Evolutionary conservation across 2,329 filamentous ascomycete species (phyloP).

Genomic region (Xylariaceae sp.): DNA sequence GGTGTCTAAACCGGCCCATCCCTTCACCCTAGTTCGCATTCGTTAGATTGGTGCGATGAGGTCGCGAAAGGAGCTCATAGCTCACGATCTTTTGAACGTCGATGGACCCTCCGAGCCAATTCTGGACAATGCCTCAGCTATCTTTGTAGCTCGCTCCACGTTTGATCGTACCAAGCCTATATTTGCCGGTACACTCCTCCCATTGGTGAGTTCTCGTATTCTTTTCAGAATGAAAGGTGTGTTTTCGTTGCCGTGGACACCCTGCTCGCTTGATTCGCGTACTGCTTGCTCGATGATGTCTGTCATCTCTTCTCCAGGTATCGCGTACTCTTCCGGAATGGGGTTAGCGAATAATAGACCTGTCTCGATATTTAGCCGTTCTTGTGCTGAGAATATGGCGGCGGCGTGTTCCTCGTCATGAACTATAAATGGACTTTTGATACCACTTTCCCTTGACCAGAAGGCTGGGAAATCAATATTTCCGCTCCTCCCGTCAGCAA

Average conservation of each 20-base stretch:
- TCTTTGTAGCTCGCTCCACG: conserved; percentile 50
- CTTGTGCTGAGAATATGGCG: conserved; percentile 79
- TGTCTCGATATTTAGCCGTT: conserved; percentile 65
- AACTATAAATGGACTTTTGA: conserved; percentile 72
- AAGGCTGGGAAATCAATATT: conserved; percentile 86
- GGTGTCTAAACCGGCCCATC: conserved; percentile 10
- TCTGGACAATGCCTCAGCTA: conserved; percentile 51
- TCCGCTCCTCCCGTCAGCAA: conserved; percentile 72
- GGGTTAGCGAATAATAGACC: conserved; percentile 89
- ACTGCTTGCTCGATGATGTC: conserved; percentile 65
- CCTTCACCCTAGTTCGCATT: conserved; percentile 23
- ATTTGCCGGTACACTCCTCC: conserved; percentile 70
- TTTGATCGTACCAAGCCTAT: conserved; percentile 55
- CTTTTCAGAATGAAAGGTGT: conserved; percentile 78
- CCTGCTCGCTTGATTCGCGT: conserved; percentile 58
- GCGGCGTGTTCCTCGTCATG: conserved; percentile 77
- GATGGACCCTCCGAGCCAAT: conserved; percentile 35
- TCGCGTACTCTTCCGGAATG: conserved; percentile 65
- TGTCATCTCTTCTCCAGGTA: conserved; percentile 69
- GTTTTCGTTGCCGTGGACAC: conserved; percentile 68
- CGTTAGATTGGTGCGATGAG: conserved; percentile 21
- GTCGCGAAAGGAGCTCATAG: conserved; percentile 20
- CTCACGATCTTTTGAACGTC: conserved; percentile 31
- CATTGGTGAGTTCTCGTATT: conserved; percentile 73
- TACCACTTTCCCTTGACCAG: conserved; percentile 82